Conservation (phyloP, 257 asterid species). For the Plectranthus barbatus region DNA sequence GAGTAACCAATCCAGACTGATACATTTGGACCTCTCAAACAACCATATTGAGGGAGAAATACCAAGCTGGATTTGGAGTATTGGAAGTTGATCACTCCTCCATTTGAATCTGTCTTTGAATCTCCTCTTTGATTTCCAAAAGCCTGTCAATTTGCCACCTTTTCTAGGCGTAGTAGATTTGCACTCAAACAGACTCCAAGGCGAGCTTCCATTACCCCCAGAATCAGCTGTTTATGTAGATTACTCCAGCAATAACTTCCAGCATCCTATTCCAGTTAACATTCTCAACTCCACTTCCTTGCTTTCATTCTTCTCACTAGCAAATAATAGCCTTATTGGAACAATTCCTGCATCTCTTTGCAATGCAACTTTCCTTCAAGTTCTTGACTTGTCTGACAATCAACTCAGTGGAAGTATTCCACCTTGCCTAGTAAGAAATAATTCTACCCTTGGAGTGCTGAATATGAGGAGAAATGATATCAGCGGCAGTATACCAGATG, state of each 20-base stretch:
- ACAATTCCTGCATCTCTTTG: slow-evolving; percentile 35
- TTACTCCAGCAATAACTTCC: slow-evolving; percentile 33
- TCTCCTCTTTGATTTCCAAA: slow-evolving; percentile 22
- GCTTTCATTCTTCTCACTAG: slow-evolving; percentile 24
- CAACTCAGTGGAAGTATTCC: slow-evolving; percentile 33
- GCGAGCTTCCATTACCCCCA: slow-evolving; percentile 30
- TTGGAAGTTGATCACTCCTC: background rate
- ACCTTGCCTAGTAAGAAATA: slow-evolving; percentile 19
- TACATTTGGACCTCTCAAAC: slow-evolving; percentile 46
- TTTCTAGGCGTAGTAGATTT: slow-evolving; percentile 24
- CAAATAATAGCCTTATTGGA: slow-evolving; percentile 30
- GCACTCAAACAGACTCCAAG: slow-evolving; percentile 24
- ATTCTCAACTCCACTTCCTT: background rate
- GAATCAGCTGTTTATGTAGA: slow-evolving; percentile 26
- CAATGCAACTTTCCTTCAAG: slow-evolving; percentile 23
- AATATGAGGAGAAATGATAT: slow-evolving; percentile 30
- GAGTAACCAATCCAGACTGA: no score
- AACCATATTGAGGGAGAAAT: slow-evolving; percentile 35
- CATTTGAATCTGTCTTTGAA: slow-evolving; percentile 43
- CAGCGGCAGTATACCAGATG: slow-evolving; percentile 24
- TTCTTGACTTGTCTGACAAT: slow-evolving; percentile 39
- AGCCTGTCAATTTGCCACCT: slow-evolving; percentile 13
- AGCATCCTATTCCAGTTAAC: slow-evolving; percentile 20
- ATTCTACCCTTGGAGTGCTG: slow-evolving; percentile 18
- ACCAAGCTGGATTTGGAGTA: slow-evolving; percentile 55